A percentile compares a stretch with the other conserved stretches of the same genome.
phyloP scores from a whole-genome alignment of 2,329 filamentous ascomycete genomes.

The Xylaria sp. region DNA sequence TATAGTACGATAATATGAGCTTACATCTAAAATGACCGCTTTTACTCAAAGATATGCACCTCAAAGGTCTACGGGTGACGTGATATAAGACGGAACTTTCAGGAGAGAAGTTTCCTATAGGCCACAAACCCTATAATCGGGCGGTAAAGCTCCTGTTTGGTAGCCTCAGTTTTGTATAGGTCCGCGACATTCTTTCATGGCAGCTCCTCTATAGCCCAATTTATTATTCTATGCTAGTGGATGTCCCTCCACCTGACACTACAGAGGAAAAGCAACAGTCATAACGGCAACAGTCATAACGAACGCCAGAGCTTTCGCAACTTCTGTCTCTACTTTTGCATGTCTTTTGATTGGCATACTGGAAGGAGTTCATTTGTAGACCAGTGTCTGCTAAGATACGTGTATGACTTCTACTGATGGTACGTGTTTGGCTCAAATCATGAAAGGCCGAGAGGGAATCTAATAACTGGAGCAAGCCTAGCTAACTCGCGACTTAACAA shows the following conservation, averaged over 20 bases:
- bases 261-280: not conserved
- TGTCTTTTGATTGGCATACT: not conserved
- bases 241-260: not conserved
- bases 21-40: not conserved
- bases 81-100: not conserved
- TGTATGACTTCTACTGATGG: not conserved
- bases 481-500: not conserved
- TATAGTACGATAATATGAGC: not conserved
- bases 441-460: not conserved
- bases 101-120: not conserved
- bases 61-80: not conserved
- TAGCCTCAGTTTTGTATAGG: not conserved
- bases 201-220: not conserved
- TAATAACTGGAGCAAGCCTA: not conserved
- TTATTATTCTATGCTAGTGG: not conserved
- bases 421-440: not conserved
- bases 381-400: not conserved
- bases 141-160: not conserved
- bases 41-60: not conserved
- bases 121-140: not conserved
- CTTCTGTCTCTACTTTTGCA: not conserved
- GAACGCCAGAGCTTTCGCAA: not conserved
- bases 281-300: not conserved
- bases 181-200: not conserved
- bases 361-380: not conserved